A percentile compares a stretch with the other conserved stretches of the same genome.
phyloP scores from a whole-genome alignment of 495 filamentous ascomycete species.

The Xylaria palmicola region DNA sequence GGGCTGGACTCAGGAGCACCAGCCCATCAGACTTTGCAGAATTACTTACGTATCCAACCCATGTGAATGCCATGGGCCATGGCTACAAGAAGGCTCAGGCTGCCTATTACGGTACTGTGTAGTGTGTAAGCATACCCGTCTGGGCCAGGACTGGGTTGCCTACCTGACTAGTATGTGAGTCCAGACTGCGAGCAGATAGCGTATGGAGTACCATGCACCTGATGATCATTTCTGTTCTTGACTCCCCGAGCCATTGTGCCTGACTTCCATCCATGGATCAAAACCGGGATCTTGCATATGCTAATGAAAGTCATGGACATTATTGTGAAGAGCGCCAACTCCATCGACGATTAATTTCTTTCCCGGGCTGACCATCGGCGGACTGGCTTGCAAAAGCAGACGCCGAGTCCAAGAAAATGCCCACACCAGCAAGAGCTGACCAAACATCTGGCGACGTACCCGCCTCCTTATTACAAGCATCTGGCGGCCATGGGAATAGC shows the following conservation, averaged over 20 bases:
- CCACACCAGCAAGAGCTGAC: background rate
- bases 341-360: constrained; percentile 9
- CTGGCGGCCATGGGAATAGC: background rate
- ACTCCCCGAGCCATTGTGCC: background rate
- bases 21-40: constrained; percentile 4
- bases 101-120: background rate
- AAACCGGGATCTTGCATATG: constrained; percentile 5
- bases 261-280: constrained; percentile 5
- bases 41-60: background rate
- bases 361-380: background rate
- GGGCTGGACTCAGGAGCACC: background rate
- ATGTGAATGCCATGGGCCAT: background rate
- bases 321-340: background rate
- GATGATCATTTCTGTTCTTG: constrained; percentile 5
- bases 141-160: background rate
- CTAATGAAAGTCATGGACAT: constrained; percentile 1
- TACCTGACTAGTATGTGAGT: background rate
- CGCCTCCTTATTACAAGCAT: constrained; percentile 4
- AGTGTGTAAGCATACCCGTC: background rate
- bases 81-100: background rate
- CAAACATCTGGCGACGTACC: background rate
- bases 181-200: no score
- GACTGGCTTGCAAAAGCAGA: background rate
- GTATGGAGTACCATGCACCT: background rate
- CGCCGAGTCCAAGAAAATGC: background rate